These are phyloP conservation scores for Ampelomyces quisqualis DNA, from an alignment of 2,329 filamentous ascomycete species.

Conservation along the genomic window DNA sequence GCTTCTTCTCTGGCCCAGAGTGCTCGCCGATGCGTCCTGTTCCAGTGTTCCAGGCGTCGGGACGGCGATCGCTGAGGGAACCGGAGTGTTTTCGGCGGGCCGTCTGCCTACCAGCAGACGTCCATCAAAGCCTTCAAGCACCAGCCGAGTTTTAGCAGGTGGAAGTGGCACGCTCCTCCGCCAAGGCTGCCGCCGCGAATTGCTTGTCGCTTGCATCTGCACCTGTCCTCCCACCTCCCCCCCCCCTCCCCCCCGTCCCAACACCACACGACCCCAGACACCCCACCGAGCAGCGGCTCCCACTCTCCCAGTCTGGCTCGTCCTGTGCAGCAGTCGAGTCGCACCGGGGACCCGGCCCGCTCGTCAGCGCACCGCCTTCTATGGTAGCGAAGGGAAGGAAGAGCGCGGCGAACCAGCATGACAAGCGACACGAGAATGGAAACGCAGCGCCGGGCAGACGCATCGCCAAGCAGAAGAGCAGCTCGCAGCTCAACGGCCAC, in stretches of 20 bases:
- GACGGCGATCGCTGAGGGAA: conserved; percentile 8
- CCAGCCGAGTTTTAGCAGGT: no score
- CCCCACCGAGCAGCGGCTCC: conserved; percentile 34
- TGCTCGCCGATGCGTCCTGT: conserved; percentile 1
- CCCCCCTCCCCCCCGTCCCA: conserved; percentile 14
- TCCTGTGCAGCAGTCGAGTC: conserved; percentile 47
- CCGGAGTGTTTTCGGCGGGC: conserved; percentile 14
- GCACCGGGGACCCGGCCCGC: conserved; percentile 40
- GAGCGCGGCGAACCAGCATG: conserved; percentile 50
- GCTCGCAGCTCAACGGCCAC: conserved; percentile 48
- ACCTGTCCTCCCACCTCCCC: conserved; percentile 14
- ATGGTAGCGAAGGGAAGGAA: conserved; percentile 53
- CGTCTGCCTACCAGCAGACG: conserved; percentile 6
- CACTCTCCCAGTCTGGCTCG: conserved; percentile 50
- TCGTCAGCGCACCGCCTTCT: conserved; percentile 37
- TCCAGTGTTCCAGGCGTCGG: background rate
- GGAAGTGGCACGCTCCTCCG: no score
- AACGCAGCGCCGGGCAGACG: conserved; percentile 76
- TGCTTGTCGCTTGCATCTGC: conserved; percentile 12
- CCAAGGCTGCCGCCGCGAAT: background rate
- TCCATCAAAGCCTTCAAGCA: background rate
- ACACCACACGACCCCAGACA: conserved; percentile 20
- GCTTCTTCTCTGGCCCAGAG: conserved; percentile 11
- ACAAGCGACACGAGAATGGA: conserved; percentile 79
- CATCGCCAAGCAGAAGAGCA: conserved; percentile 53